A percentile compares a stretch with the other conserved stretches of the same genome.
phyloP scores from a whole-genome alignment of 805 yeast genomes.

The Pichia californica region DNA sequence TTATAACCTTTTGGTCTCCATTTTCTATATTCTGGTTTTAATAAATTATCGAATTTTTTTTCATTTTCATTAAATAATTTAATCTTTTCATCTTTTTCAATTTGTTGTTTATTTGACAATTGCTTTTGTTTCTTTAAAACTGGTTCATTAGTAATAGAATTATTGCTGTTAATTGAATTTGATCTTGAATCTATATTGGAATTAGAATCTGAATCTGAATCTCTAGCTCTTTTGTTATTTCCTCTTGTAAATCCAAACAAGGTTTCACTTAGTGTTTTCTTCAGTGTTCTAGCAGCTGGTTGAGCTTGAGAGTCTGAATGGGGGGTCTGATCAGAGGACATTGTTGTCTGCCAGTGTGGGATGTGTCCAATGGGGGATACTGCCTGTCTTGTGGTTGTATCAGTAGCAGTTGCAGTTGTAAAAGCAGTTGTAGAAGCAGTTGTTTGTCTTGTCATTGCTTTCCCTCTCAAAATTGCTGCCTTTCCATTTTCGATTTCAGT shows the following conservation, averaged over 20 bases:
- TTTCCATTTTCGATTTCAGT: too few species aligned
- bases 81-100: constrained; percentile 22
- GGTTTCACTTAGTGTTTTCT: constrained; percentile 12
- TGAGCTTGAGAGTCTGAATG: too few species aligned
- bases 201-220: constrained; percentile 3
- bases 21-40: constrained; percentile 67
- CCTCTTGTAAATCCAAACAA: constrained; percentile 10
- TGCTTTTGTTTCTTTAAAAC: constrained; percentile 7
- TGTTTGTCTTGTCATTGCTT: too few species aligned
- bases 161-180: background rate
- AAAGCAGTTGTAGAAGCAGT: too few species aligned
- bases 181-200: background rate
- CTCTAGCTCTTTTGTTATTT: constrained; percentile 6
- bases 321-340: too few species aligned
- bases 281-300: too few species aligned
- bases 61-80: constrained; percentile 37
- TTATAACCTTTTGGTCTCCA: constrained; percentile 74
- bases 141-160: background rate
- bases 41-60: constrained; percentile 49
- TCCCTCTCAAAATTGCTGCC: too few species aligned
- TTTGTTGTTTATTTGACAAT: constrained; percentile 18
- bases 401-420: too few species aligned
- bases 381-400: too few species aligned
- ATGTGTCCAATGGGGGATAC: too few species aligned
- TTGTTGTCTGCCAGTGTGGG: too few species aligned